These are phyloP conservation scores for Pestalotiopsis sp. DNA, from an alignment of 2,329 filamentous ascomycete species.

Conservation along the genomic window DNA sequence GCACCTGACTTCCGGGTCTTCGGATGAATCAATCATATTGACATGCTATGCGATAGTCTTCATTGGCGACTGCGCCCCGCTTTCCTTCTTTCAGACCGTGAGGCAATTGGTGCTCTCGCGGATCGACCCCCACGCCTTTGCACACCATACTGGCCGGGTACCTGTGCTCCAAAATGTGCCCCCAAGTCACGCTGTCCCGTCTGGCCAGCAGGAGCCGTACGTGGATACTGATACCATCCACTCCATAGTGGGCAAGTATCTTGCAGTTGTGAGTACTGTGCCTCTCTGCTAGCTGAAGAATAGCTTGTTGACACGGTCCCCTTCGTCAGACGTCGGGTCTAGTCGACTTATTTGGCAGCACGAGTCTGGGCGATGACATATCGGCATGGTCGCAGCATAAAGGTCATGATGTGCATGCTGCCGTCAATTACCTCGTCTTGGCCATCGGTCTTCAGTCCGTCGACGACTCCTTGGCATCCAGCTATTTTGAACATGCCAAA, in stretches of 20 bases:
- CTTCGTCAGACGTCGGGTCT: conserved; percentile 42
- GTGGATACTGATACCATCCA: conserved; percentile 20
- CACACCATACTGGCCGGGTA: conserved; percentile 51
- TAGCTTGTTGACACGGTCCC: not conserved
- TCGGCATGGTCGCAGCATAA: conserved; percentile 41
- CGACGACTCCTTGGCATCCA: conserved; percentile 42
- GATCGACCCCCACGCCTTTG: conserved; percentile 52
- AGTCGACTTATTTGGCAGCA: conserved; percentile 50
- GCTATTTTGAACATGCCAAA: conserved; percentile 53
- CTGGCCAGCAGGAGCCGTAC: conserved; percentile 20
- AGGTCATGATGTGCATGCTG: conserved; percentile 39
- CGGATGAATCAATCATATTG: not conserved
- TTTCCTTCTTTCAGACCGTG: conserved; percentile 59
- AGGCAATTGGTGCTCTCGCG: conserved; percentile 52
- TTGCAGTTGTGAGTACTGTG: conserved; percentile 25
- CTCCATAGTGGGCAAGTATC: conserved; percentile 24
- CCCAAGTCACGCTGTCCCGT: conserved; percentile 26
- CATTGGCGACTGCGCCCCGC: conserved; percentile 57
- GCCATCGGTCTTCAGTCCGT: conserved; percentile 50
- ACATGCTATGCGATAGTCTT: conserved; percentile 38
- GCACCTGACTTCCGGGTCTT: not conserved
- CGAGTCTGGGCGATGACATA: conserved; percentile 41
- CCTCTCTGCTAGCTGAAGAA: not conserved
- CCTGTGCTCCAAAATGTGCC: conserved; percentile 51
- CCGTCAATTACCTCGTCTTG: conserved; percentile 51